Conservation (phyloP, 2,329 filamentous ascomycete genomes). For the Teratosphaeria zuluensis region DNA sequence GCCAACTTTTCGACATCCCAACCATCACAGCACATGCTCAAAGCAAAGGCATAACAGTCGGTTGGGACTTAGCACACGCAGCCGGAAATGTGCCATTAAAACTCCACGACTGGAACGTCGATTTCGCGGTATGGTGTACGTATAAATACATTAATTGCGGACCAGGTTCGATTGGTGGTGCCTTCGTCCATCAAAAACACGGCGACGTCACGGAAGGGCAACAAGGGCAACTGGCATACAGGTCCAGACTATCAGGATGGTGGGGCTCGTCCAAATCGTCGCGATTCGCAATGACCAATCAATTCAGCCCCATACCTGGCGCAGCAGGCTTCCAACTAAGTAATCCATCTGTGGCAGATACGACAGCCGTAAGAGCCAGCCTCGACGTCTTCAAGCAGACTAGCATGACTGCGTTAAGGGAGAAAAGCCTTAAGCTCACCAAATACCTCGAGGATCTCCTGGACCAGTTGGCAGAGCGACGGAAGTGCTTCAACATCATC, state of each 20-base stretch:
- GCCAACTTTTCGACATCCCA: constrained; percentile 76
- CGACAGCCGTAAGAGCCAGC: constrained; percentile 63
- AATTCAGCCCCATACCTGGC: constrained; percentile 66
- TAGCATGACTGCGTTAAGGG: constrained; percentile 56
- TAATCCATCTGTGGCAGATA: constrained; percentile 71
- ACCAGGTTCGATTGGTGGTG: constrained; percentile 68
- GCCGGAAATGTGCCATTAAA: constrained; percentile 71
- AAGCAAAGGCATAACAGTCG: constrained; percentile 59
- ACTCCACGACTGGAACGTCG: constrained; percentile 81
- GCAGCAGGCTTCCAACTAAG: constrained; percentile 77
- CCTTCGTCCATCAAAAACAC: constrained; percentile 72
- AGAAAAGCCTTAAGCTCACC: constrained; percentile 64
- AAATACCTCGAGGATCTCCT: constrained; percentile 66
- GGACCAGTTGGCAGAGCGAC: constrained; percentile 9
- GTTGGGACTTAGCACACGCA: constrained; percentile 84
- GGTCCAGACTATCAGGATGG: constrained; percentile 68
- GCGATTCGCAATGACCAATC: constrained; percentile 75
- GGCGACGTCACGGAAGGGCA: constrained; percentile 40
- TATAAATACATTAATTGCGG: constrained; percentile 92
- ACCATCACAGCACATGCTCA: constrained; percentile 71
- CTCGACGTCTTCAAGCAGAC: constrained; percentile 66
- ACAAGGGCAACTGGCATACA: constrained; percentile 36
- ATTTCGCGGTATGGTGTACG: constrained; percentile 87
- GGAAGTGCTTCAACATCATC: constrained; percentile 42
- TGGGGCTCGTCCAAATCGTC: constrained; percentile 72